Evolutionary conservation across 1,284 basidiomycete species (phyloP).

Genomic region (Ceratobasidium sp.): DNA sequence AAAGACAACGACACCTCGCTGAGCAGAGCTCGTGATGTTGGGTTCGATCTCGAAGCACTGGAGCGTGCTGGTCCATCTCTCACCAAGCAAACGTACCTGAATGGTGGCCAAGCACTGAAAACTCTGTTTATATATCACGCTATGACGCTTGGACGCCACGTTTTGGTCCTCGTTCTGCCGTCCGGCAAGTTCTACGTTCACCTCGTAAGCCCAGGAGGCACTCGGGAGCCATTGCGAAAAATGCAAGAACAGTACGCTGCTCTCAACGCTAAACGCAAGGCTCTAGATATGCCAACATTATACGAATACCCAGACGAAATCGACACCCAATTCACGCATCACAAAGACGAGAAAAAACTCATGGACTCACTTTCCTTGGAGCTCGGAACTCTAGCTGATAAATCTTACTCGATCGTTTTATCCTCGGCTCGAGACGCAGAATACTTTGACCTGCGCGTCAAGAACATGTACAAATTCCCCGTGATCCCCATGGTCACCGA

Average conservation of each 20-base stretch:
- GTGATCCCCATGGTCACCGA: slow-evolving; percentile 84
- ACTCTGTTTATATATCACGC: slow-evolving; percentile 90
- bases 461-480: slow-evolving; percentile 84
- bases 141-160: slow-evolving; percentile 76
- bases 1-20: slow-evolving; percentile 71
- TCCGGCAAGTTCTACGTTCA: slow-evolving; percentile 78
- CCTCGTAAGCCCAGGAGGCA: slow-evolving; percentile 86
- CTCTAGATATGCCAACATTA: slow-evolving; percentile 48
- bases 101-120: slow-evolving; percentile 73
- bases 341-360: slow-evolving; percentile 79
- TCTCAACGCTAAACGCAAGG: slow-evolving; percentile 55
- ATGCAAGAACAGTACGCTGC: slow-evolving; percentile 77
- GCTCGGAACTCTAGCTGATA: slow-evolving; percentile 69
- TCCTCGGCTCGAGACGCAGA: slow-evolving; percentile 85
- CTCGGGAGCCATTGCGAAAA: slow-evolving; percentile 80
- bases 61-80: slow-evolving; percentile 66
- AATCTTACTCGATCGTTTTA: slow-evolving; percentile 77
- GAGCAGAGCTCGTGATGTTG: slow-evolving; percentile 81
- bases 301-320: slow-evolving; percentile 76
- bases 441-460: slow-evolving; percentile 81
- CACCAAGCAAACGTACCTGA: slow-evolving; percentile 75
- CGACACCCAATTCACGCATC: slow-evolving; percentile 78
- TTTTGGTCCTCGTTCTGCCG: slow-evolving; percentile 89
- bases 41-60: slow-evolving; percentile 87
- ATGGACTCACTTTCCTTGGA: slow-evolving; percentile 90